Base-by-base conservation (phyloP, 768 basidiomycete species). In the Leccinellum albellum region DNA sequence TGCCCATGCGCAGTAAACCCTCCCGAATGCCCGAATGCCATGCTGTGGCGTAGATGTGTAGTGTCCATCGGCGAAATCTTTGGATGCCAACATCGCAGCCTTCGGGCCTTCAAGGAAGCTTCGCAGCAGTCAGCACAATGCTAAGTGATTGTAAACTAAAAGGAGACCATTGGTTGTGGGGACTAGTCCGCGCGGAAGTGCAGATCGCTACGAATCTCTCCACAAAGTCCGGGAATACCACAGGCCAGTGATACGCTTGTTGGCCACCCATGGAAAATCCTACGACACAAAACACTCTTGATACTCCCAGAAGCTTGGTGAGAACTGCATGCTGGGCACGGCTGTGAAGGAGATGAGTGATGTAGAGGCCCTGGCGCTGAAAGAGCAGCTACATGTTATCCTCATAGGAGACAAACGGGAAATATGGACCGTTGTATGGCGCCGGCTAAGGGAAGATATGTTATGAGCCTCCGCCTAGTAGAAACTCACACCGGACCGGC, bases 231-330 rank as follows among this genome's bases (percentile, higher is more conserved):
- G 83, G 82, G 59, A 79, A 82, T 61, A 83, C 70, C n/a, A 79
- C 77, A 1, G 82, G 70, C 83, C 81, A 84, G 59, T 84, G 75
- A 63, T 83, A 84, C 0, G 82, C 77, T 78, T 83, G 54, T 49
- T 83, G 83, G 3, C 77, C 84, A 53, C 82, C 82, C 84, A 85
- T 85, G 4, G 82, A 82, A 60, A 83, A 83, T 3, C 83, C 83
- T 21, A 83, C 71, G 10, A 58, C 50, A 44, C 65, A 69, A 35
- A 61, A 56, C 5, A 63, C 50, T 47, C 56, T 59, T 6, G 58
- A 54, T 31, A 69, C 54, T 6, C 56, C 51, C 23, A 63, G 49
- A 28, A 55, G 32, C 47, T 50, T 73, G 31, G 78, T 80, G 20
- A 84, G 73, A 20, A 85, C 81, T 21, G 76, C 72, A 61, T 82